phyloP scores from a whole-genome alignment of 306 rosid genomes.

The Mimosa pudica region DNA sequence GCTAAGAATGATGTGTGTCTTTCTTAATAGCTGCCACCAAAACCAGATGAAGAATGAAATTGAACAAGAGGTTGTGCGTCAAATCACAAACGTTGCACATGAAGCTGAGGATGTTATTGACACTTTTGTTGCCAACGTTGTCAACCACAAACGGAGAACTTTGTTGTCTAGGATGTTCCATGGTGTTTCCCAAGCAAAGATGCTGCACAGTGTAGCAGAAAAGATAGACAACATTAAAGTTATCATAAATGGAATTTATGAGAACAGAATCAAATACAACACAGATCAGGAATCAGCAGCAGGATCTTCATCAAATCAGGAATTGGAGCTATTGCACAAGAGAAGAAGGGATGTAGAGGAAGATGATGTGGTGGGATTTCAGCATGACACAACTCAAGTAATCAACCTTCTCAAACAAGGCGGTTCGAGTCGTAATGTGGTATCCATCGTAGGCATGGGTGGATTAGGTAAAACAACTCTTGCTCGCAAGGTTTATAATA shows the following conservation, averaged over 20 bases:
- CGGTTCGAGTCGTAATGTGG: not conserved
- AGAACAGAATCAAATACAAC: not conserved
- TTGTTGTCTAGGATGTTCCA: not conserved
- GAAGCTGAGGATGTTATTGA: conserved; percentile 1
- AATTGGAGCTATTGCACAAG: not conserved
- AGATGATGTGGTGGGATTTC: not conserved
- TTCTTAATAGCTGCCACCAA: not conserved
- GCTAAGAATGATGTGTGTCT: not conserved
- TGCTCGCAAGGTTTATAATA: not conserved
- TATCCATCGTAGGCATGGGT: not conserved
- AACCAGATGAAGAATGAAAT: not conserved
- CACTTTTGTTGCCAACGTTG: not conserved
- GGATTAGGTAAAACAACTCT: not conserved
- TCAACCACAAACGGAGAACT: not conserved
- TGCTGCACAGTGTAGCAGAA: not conserved
- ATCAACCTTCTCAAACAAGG: not conserved
- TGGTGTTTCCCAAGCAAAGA: not conserved
- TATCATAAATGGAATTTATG: not conserved
- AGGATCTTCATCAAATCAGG: not conserved
- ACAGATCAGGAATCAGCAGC: not conserved
- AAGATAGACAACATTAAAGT: not conserved
- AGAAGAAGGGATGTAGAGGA: not conserved
- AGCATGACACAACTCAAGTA: not conserved
- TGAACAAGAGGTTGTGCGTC: not conserved
- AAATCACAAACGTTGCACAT: not conserved